phyloP scores from a whole-genome alignment of 257 asterid genomes.

The Ocimum tenuiflorum region DNA sequence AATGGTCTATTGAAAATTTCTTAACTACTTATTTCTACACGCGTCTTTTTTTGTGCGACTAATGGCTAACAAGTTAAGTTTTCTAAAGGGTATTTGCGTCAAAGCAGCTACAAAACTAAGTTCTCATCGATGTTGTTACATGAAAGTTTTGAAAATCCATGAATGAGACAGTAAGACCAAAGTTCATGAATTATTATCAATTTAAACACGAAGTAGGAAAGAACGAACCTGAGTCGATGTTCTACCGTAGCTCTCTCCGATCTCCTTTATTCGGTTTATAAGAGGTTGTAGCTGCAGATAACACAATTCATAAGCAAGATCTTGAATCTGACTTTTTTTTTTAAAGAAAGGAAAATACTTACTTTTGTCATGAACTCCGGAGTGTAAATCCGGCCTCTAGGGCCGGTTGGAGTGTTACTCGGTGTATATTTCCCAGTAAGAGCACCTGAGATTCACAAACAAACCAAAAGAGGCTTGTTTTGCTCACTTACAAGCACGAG shows the following conservation, averaged over 20 bases:
- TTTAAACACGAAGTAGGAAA: background rate
- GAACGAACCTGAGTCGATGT: conserved; percentile 72
- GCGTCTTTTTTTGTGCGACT: too few species aligned
- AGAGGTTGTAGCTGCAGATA: conserved; percentile 76
- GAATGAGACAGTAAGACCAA: too few species aligned
- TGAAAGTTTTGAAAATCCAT: too few species aligned
- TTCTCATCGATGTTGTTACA: too few species aligned
- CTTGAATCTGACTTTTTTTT: background rate
- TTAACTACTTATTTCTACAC: too few species aligned
- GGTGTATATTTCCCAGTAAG: conserved; percentile 89
- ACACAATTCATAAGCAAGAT: background rate
- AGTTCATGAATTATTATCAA: too few species aligned
- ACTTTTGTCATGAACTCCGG: conserved; percentile 63
- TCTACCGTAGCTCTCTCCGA: conserved; percentile 60
- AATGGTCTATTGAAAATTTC: too few species aligned
- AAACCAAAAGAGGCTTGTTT: background rate
- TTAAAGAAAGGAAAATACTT: conserved; percentile 15
- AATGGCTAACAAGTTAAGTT: too few species aligned
- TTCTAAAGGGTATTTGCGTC: too few species aligned
- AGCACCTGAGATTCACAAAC: conserved; percentile 51
- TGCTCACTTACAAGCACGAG: too few species aligned
- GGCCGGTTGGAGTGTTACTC: conserved; percentile 72
- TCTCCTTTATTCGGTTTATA: conserved; percentile 61
- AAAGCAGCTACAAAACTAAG: too few species aligned
- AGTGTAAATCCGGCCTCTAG: conserved; percentile 80